Evolutionary conservation across 208 protist genomes (phyloP).

Genomic region (Angomonas desouzai): DNA sequence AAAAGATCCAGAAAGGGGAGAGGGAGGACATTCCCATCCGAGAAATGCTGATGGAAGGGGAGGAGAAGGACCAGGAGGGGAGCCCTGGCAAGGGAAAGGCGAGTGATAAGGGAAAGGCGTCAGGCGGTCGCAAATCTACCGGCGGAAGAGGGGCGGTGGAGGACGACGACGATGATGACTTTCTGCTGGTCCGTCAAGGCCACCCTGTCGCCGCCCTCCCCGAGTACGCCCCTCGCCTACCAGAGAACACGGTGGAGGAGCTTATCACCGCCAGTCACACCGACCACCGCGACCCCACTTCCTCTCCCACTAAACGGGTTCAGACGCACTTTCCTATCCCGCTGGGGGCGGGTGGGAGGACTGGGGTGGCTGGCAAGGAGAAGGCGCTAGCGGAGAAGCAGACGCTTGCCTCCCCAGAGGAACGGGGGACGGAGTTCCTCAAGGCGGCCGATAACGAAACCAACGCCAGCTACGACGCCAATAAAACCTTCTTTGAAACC

Average conservation of each 20-base stretch:
- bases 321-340: not conserved
- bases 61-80: not conserved
- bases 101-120: too few relatives aligned
- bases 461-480: conserved; percentile 29
- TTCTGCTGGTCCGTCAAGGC: conserved; percentile 8
- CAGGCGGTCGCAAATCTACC: too few relatives aligned
- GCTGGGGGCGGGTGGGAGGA: not conserved
- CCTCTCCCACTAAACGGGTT: not conserved
- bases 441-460: conserved; percentile 50
- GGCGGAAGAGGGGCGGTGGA: not conserved
- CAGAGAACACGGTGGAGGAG: conserved; percentile 33
- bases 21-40: not conserved
- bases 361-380: not conserved
- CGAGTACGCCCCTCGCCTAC: conserved; percentile 23
- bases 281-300: not conserved
- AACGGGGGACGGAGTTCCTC: conserved; percentile 58
- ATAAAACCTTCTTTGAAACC: conserved; percentile 60
- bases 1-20: conserved; percentile 12
- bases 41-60: not conserved
- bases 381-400: not conserved
- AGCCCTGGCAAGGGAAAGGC: not conserved
- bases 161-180: not conserved
- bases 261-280: conserved; percentile 10
- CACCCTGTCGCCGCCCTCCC: conserved; percentile 11
- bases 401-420: conserved; percentile 13